Evolutionary conservation across 495 filamentous ascomycete species (phyloP).

Genomic region (Lophiotrema nucula): DNA sequence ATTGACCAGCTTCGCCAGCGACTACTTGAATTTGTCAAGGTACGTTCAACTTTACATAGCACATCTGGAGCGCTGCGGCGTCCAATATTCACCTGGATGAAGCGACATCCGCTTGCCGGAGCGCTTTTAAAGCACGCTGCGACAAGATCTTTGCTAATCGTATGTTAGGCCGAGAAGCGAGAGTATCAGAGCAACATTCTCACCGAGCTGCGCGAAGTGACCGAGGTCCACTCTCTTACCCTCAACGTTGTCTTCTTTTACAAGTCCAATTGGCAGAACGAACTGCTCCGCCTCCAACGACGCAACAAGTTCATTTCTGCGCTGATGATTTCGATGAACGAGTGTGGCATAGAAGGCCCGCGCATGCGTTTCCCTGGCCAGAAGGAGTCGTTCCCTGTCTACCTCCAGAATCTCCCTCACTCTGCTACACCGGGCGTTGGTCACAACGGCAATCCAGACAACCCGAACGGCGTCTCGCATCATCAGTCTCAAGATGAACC

Average conservation of each 20-base stretch:
- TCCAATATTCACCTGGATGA: too few relatives aligned
- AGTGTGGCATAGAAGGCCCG: conserved; percentile 86
- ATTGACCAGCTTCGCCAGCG: conserved; percentile 80
- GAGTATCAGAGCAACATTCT: conserved; percentile 90
- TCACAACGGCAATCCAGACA: conserved; percentile 41
- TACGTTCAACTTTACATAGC: too few relatives aligned
- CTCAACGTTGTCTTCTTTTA: conserved; percentile 98
- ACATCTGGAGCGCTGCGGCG: too few relatives aligned
- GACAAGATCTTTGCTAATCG: too few relatives aligned
- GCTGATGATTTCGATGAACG: conserved; percentile 80
- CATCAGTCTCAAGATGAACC: conserved; percentile 34
- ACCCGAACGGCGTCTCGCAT: conserved; percentile 34
- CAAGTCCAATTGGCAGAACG: conserved; percentile 93
- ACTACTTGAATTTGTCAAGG: conserved; percentile 81
- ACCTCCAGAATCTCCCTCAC: conserved; percentile 52
- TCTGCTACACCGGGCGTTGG: conserved; percentile 42
- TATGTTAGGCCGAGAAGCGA: conserved; percentile 84
- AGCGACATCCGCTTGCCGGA: too few relatives aligned
- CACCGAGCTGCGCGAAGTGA: conserved; percentile 74
- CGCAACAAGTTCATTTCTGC: conserved; percentile 96
- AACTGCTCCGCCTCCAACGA: conserved; percentile 80
- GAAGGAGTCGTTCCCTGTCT: conserved; percentile 58
- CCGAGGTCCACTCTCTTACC: conserved; percentile 68
- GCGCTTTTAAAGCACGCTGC: too few relatives aligned
- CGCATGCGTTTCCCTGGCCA: conserved; percentile 70